Evolutionary conservation across 2,329 filamentous ascomycete genomes (phyloP).

Genomic region (Aureobasidium subglaciale): DNA sequence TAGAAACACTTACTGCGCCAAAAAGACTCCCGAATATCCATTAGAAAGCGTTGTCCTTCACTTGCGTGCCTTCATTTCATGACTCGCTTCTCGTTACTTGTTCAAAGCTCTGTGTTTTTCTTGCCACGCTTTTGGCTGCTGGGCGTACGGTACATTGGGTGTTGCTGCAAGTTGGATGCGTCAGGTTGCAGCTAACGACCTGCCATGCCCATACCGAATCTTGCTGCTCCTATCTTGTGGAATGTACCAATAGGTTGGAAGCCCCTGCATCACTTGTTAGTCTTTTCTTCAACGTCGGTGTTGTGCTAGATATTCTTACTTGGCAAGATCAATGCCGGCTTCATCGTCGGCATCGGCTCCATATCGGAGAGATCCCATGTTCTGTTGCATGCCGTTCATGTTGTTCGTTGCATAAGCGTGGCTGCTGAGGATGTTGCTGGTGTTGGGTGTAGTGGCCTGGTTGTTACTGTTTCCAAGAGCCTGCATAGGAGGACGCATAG

Average conservation of each 20-base stretch:
- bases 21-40: neutral
- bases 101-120: neutral
- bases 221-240: slow-evolving; percentile 28
- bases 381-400: slow-evolving; percentile 11
- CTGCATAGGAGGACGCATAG: slow-evolving; percentile 12
- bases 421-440: slow-evolving; percentile 21
- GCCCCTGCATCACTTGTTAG: slow-evolving; percentile 29
- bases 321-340: slow-evolving; percentile 43
- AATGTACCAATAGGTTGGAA: slow-evolving; percentile 45
- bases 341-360: slow-evolving; percentile 38
- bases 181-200: slow-evolving; percentile 13
- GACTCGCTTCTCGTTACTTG: slow-evolving; percentile 1
- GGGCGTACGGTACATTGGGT: neutral
- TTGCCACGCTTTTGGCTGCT: neutral
- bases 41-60: neutral
- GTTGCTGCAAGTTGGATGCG: neutral
- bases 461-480: neutral
- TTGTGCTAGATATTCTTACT: slow-evolving; percentile 33
- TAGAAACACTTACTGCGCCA: neutral
- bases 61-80: neutral
- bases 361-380: slow-evolving; percentile 20
- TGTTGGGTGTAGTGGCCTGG: slow-evolving; percentile 26
- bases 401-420: slow-evolving; percentile 23
- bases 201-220: slow-evolving; percentile 19
- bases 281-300: neutral